Conservation (phyloP, 805 yeast species). For the Yamadazyma scolyti region DNA sequence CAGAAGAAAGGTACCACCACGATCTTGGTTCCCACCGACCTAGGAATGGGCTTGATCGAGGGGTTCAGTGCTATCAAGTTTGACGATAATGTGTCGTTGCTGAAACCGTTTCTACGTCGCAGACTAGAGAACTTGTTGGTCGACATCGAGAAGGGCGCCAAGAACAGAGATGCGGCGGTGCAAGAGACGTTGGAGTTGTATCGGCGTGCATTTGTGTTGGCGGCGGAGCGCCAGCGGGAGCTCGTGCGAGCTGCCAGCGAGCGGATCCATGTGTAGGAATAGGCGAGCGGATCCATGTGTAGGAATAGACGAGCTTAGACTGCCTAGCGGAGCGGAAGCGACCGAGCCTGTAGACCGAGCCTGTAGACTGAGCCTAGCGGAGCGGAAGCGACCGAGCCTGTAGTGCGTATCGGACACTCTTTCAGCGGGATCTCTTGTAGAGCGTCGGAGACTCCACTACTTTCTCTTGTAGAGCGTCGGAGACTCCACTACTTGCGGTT, state of each 20-base stretch:
- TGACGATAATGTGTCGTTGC: conserved; percentile 49
- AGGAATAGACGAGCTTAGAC: too few relatives aligned
- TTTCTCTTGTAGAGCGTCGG: too few relatives aligned
- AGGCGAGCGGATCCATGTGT: too few relatives aligned
- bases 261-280: too few relatives aligned
- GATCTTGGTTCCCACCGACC: conserved; percentile 67
- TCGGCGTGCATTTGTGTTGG: conserved; percentile 51
- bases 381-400: too few relatives aligned
- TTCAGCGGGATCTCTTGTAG: too few relatives aligned
- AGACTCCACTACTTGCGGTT: conserved; percentile 15
- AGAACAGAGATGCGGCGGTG: conserved; percentile 51
- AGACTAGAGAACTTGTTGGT: conserved; percentile 66
- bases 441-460: too few relatives aligned
- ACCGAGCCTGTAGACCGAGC: too few relatives aligned
- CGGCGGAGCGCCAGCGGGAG: conserved; percentile 37
- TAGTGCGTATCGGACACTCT: too few relatives aligned
- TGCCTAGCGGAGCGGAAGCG: too few relatives aligned
- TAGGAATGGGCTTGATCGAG: conserved; percentile 84
- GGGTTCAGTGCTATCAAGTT: conserved; percentile 81
- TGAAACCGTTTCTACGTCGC: conserved; percentile 85
- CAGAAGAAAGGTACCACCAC: conserved; percentile 33
- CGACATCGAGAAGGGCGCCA: conserved; percentile 64
- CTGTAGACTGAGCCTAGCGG: too few relatives aligned
- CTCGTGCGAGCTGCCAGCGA: too few relatives aligned
- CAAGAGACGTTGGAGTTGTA: conserved; percentile 54